Evolutionary conservation across 2,329 filamentous ascomycete species (phyloP).

Genomic region (Pseudogymnoascus sp.): DNA sequence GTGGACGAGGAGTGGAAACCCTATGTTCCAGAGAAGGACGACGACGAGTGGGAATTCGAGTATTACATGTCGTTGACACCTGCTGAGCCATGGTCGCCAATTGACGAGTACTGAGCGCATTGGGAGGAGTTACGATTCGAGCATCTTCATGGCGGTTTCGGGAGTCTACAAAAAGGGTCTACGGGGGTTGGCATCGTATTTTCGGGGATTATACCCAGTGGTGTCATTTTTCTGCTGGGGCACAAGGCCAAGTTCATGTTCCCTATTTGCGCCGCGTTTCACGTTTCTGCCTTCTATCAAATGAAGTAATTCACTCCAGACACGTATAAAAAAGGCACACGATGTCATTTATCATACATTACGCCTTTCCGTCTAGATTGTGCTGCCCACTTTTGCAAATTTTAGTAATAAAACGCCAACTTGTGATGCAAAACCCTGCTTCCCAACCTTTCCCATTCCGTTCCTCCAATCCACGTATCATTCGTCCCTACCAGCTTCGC

Average conservation of each 20-base stretch:
- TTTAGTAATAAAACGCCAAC: conserved; percentile 36
- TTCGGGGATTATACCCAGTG: neutral
- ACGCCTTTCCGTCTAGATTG: neutral
- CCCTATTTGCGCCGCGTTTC: neutral
- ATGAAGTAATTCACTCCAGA: neutral
- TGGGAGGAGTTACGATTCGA: neutral
- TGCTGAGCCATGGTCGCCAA: neutral
- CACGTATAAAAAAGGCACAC: neutral
- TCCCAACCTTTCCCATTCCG: conserved; percentile 84
- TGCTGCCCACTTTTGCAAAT: neutral
- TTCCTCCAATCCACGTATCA: conserved; percentile 85
- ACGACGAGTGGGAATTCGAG: neutral
- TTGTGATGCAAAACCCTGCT: conserved; percentile 79
- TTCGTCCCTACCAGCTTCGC: conserved; percentile 79
- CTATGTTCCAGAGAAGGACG: neutral
- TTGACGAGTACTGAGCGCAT: neutral
- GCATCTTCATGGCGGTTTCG: neutral
- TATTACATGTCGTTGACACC: neutral
- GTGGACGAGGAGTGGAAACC: neutral
- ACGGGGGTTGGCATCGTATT: neutral
- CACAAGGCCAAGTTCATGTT: neutral
- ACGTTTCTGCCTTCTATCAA: neutral
- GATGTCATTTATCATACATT: conserved; percentile 6
- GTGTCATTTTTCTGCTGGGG: neutral
- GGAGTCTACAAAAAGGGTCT: neutral